Conservation (phyloP, 768 basidiomycete genomes). For the Porpolomopsis calyptriformis region DNA sequence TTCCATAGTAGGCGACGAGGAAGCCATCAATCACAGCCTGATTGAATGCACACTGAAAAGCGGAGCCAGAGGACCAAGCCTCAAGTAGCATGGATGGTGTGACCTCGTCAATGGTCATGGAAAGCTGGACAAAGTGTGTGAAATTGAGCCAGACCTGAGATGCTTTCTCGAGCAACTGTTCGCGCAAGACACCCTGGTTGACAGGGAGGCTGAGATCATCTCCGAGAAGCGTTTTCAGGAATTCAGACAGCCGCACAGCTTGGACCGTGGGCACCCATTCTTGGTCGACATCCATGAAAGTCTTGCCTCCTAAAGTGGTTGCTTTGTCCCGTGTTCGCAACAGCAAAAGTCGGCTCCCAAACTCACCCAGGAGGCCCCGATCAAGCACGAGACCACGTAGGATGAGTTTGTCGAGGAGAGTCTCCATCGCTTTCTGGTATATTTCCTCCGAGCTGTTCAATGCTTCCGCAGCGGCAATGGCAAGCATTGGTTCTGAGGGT, state of each 20-base stretch:
- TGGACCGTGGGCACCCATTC: slow-evolving; percentile 1
- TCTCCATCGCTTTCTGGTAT: slow-evolving; percentile 1
- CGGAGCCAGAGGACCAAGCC: slow-evolving; percentile 3
- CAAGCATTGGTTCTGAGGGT: slow-evolving; percentile 7
- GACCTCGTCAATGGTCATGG: neutral
- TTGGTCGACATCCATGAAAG: neutral
- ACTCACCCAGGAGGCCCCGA: neutral
- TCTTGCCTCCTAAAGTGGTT: neutral
- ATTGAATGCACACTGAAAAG: slow-evolving; percentile 1
- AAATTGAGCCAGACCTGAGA: slow-evolving; percentile 5
- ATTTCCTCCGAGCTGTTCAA: neutral
- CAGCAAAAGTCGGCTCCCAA: slow-evolving; percentile 1
- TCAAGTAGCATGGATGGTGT: slow-evolving; percentile 1
- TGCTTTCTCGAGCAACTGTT: neutral
- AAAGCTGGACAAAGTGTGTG: slow-evolving; percentile 6
- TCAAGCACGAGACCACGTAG: neutral
- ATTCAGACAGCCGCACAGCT: neutral
- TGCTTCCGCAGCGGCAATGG: slow-evolving; percentile 5
- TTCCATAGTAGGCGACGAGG: slow-evolving; percentile 2
- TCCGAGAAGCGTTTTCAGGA: neutral
- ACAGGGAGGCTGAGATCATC: neutral
- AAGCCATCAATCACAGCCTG: slow-evolving; percentile 4
- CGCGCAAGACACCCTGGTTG: neutral
- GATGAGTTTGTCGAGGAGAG: neutral
- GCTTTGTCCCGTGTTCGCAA: slow-evolving; percentile 3